phyloP scores from a whole-genome alignment of 805 yeast species.

The Peterozyma toletana region DNA sequence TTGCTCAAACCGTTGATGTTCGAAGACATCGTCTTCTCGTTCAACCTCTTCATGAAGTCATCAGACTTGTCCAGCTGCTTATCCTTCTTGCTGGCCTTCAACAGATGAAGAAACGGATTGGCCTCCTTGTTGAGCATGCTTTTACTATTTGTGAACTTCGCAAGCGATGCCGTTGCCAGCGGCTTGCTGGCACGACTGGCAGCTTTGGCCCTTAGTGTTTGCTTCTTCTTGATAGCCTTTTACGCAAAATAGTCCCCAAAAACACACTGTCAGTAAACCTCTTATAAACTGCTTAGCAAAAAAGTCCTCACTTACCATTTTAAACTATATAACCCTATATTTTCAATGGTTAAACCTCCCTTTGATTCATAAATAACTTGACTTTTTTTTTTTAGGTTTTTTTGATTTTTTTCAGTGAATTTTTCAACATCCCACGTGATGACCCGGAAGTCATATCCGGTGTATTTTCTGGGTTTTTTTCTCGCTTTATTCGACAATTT shows the following conservation, averaged over 20 bases:
- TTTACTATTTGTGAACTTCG: background rate
- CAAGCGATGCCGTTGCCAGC: slow-evolving; percentile 17
- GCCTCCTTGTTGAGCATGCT: slow-evolving; percentile 14
- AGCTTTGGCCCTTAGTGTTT: slow-evolving; percentile 33
- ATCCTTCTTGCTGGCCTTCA: slow-evolving; percentile 45
- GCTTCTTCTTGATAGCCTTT: slow-evolving; percentile 40
- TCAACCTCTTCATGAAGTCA: slow-evolving; percentile 30
- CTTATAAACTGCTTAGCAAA: too few relatives aligned
- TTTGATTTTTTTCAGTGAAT: too few relatives aligned
- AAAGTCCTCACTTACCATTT: too few relatives aligned
- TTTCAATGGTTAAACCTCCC: too few relatives aligned
- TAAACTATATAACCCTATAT: too few relatives aligned
- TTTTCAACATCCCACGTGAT: too few relatives aligned
- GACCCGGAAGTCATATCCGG: too few relatives aligned
- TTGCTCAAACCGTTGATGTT: slow-evolving; percentile 50
- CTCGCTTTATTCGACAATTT: too few relatives aligned
- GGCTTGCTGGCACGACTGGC: slow-evolving; percentile 19
- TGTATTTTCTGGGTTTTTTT: background rate
- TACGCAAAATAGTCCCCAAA: background rate
- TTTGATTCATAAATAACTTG: too few relatives aligned
- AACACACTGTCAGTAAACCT: too few relatives aligned
- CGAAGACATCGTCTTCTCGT: slow-evolving; percentile 21
- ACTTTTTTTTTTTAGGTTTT: background rate
- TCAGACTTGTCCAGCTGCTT: slow-evolving; percentile 34
- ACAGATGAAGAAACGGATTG: slow-evolving; percentile 45